Evolutionary conservation across 2,329 filamentous ascomycete species (phyloP), one percentile per base, ranked within the genome.

Genomic region (Cordyceps farinosa): DNA sequence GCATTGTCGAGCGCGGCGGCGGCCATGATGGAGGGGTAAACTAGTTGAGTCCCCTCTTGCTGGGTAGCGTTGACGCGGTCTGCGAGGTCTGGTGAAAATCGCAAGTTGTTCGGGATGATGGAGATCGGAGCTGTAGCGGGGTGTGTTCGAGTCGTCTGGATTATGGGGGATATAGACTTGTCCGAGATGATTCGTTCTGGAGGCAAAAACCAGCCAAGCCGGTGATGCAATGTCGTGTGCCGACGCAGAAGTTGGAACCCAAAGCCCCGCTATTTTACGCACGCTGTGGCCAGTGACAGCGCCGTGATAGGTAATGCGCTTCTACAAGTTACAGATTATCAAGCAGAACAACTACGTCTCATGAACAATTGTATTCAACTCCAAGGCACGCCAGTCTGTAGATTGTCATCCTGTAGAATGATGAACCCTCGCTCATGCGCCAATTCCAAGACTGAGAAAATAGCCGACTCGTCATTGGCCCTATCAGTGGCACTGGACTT

Each of bases 1-100:
- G 90, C 92, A 77, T 97, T 97, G 69, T 89, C 85, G 53, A 82
- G 74, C 27, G 73, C 69, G 32, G 72, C 69, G 29, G 70, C 64
- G 15, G 68, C 66, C 70, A 72, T 72, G 61, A 22, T n/a, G 56
- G 34, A 51, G 56, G 47, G 34, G 45, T 42, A 60, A 22, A 27
- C 13, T 38, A 29, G n/a, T 27, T 22, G 22, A 22, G 22, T 22
- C 22, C 22, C 29, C 42, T 8, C 47, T 52, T 40, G 38, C 27
- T 52, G 34, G 27, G 17, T 27, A 9, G 11, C 29, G 42, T 45
- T 40, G 51, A 17, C 15, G 13, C 30, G 30, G 8, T 52, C 36
- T 52, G n/a, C 11, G 30, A 15, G 36, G 2, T 22, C n/a, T 11
- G 15, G 13, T 6, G 9, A 36, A 22, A 22, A 11, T 36, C 13